Percentiles rank a stretch among this genome's conserved stretches.
Conservation (phyloP, 345 rosid species). For the Hibiscus syriacus region DNA sequence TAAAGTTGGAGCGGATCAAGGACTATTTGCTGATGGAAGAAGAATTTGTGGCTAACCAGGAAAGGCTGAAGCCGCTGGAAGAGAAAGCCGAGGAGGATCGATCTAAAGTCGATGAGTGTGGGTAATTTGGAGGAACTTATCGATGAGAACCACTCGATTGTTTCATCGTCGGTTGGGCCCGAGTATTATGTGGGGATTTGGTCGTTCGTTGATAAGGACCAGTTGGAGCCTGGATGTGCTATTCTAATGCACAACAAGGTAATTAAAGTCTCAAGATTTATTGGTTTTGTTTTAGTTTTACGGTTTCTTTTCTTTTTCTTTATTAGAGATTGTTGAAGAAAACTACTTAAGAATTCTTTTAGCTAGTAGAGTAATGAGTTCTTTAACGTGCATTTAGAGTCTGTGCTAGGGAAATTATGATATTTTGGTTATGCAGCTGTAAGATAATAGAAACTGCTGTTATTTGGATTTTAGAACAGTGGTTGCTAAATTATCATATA, state of each 20-base stretch:
- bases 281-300: background rate
- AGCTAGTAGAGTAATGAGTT: background rate
- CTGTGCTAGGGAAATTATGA: background rate
- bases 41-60: constrained; percentile 89
- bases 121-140: constrained; percentile 91
- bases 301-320: background rate
- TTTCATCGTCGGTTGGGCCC: constrained; percentile 88
- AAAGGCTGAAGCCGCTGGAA: constrained; percentile 85
- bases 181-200: constrained; percentile 90
- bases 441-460: background rate
- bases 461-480: background rate
- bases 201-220: constrained; percentile 96
- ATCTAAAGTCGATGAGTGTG: constrained; percentile 95
- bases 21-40: constrained; percentile 94
- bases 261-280: background rate
- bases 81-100: constrained; percentile 96
- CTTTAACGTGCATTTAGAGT: background rate
- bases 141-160: constrained; percentile 96
- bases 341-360: background rate
- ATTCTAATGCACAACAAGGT: constrained; percentile 98
- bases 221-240: constrained; percentile 96
- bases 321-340: background rate
- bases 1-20: constrained; percentile 81
- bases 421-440: background rate
- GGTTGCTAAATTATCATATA: background rate